These are phyloP conservation scores for Backusella psychrophila DNA, from an alignment of 192 early-diverging fungal genomes.

Conservation along the genomic window DNA sequence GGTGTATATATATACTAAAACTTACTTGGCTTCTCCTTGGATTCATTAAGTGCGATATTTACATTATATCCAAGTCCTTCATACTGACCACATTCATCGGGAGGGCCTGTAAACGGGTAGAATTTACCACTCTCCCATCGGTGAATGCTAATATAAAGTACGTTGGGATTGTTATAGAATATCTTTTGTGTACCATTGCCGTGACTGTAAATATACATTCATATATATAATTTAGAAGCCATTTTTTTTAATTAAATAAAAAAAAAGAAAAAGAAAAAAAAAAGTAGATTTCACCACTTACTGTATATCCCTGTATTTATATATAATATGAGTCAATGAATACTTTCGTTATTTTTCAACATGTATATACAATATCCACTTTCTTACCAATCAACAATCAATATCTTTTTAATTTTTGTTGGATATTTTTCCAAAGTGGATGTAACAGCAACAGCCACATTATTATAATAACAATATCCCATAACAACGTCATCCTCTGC, in stretches of 20 bases:
- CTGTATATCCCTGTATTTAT: constrained; percentile 49
- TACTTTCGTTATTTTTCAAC: not conserved
- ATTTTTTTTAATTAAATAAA: not conserved
- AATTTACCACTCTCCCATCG: constrained; percentile 70
- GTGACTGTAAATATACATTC: constrained; percentile 26
- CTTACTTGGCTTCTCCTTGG: constrained; percentile 43
- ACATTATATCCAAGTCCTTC: constrained; percentile 54
- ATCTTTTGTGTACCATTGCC: constrained; percentile 76
- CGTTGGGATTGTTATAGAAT: constrained; percentile 69
- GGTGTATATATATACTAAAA: not conserved
- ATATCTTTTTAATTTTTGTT: constrained; percentile 50
- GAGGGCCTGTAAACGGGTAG: constrained; percentile 62
- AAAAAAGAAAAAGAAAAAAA: not conserved
- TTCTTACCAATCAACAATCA: constrained; percentile 72
- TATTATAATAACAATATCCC: constrained; percentile 81
- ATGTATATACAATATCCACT: not conserved
- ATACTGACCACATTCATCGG: constrained; percentile 53
- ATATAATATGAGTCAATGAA: not conserved
- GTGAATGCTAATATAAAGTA: constrained; percentile 74
- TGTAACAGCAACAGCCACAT: constrained; percentile 70
- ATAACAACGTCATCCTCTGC: constrained; percentile 66
- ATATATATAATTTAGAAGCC: not conserved
- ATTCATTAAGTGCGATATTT: constrained; percentile 47
- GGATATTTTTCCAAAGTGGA: constrained; percentile 49
- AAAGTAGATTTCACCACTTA: constrained; percentile 22